Evolutionary conservation across 805 yeast species (phyloP), one percentile per base, ranked within the genome.

Genomic region (Hanseniaspora singularis): DNA sequence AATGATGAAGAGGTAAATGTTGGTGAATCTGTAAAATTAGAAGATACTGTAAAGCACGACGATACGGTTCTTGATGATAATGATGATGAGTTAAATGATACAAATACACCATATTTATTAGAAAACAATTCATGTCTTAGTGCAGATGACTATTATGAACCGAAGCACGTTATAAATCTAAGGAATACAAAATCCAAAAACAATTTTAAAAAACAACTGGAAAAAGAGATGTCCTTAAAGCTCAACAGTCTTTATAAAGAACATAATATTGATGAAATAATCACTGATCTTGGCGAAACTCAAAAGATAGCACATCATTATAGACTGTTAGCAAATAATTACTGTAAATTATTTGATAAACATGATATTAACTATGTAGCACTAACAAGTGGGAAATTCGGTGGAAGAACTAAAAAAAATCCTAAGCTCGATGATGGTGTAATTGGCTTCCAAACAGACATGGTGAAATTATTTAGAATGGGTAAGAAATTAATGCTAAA

Each of bases 351-450:
- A 33, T 63, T 62, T 49, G 54, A 58, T 49, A 64, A 62, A 48
- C 59, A 52, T 38, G 66, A 62, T 36, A 64, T 62, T 43, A 46
- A 42, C 10, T 36, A 42, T 22, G 57, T 62, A 15, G 55, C 64
- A 8, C 54, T 60, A 54, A 65, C 65, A 2, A 59, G 61, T 5
- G 59, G 60, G 3, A 42, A 42, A 16, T 54, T 61, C 19, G 66
- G 66, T n/a, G 56, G 61, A 20, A 58, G 65, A 33, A 64, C 65
- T 34, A 61, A 62, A 50, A 63, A 60, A 47, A 54, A 64, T 28
- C 60, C 57, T 55, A 60, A 55, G 52, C 61, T 53, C 50, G 55
- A 51, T 18, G 65, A 63, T 39, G 54, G 55, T 4, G 50, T 60
- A 15, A 45, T 61, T 14, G 65, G 64, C 3, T 60, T 58, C 47